A percentile compares a stretch with the other conserved stretches of the same genome.
These are phyloP conservation scores for Hymenoscyphus repandus DNA, from an alignment of 2,329 filamentous ascomycete genomes.

Conservation along the genomic window DNA sequence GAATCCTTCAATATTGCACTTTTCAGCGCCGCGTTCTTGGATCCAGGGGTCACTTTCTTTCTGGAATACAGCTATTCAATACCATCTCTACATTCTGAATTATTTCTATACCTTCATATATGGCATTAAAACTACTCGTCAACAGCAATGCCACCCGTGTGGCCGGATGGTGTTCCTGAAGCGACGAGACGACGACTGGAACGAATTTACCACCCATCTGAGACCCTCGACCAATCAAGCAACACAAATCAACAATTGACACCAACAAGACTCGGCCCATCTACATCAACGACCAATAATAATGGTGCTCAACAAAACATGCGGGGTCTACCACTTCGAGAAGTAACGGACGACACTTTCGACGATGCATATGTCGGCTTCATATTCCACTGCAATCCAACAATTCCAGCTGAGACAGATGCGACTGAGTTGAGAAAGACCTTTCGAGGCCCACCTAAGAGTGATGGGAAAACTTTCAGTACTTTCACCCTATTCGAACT, in stretches of 20 bases:
- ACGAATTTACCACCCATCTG: conserved; percentile 16
- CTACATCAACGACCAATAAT: conserved; percentile 2
- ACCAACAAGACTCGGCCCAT: conserved; percentile 7
- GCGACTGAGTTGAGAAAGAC: conserved; percentile 66
- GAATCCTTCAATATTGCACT: neutral
- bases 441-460: conserved; percentile 77
- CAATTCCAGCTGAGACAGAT: conserved; percentile 64
- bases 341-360: conserved; percentile 65
- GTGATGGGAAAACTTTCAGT: conserved; percentile 80
- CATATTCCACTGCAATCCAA: conserved; percentile 87
- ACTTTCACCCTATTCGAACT: conserved; percentile 73
- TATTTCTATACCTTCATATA: neutral
- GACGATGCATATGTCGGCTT: conserved; percentile 81
- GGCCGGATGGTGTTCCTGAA: conserved; percentile 15
- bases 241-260: conserved; percentile 11
- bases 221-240: conserved; percentile 5
- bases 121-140: conserved; percentile 3
- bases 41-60: neutral
- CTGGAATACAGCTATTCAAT: neutral
- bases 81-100: neutral
- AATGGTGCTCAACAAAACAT: neutral
- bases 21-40: neutral
- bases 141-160: conserved; percentile 12
- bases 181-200: conserved; percentile 17
- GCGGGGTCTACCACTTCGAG: conserved; percentile 55